Percentiles rank a stretch among this genome's conserved stretches.
Conservation (phyloP, 805 yeast genomes). For the Nakazawaea ishiwadae region DNA sequence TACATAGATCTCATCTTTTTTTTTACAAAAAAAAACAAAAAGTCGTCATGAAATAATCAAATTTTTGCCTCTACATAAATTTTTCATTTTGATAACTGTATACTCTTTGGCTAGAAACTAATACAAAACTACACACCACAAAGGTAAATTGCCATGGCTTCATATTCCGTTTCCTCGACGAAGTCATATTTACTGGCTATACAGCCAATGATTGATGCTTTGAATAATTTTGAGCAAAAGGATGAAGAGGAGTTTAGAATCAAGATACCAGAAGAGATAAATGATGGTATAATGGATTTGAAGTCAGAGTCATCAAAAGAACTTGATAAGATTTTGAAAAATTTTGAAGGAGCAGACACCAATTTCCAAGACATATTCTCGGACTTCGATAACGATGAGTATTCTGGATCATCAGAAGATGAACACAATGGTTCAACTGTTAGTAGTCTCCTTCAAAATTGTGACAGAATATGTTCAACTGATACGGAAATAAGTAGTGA, state of each 20-base stretch:
- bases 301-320: conserved; percentile 21
- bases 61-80: too few species aligned
- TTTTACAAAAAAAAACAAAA: too few species aligned
- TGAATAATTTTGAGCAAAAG: conserved; percentile 26
- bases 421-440: conserved; percentile 10
- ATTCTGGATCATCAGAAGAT: conserved; percentile 3
- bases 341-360: conserved; percentile 28
- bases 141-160: too few species aligned
- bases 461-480: conserved; percentile 23
- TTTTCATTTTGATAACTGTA: too few species aligned
- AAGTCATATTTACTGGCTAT: conserved; percentile 76
- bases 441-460: conserved; percentile 25
- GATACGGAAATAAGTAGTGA: conserved; percentile 13
- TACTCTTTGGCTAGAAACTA: too few species aligned
- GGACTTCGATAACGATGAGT: conserved; percentile 11
- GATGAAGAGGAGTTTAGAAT: conserved; percentile 3
- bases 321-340: conserved; percentile 21
- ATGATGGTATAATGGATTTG: conserved; percentile 25
- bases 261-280: conserved; percentile 24
- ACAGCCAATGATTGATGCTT: conserved; percentile 58
- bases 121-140: too few species aligned
- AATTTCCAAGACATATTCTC: conserved; percentile 13
- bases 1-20: too few species aligned
- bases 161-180: conserved; percentile 58
- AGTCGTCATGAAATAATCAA: background rate